Base-by-base conservation (phyloP, 2,329 filamentous ascomycete genomes). In the Magnaporthiopsis incrustans region DNA sequence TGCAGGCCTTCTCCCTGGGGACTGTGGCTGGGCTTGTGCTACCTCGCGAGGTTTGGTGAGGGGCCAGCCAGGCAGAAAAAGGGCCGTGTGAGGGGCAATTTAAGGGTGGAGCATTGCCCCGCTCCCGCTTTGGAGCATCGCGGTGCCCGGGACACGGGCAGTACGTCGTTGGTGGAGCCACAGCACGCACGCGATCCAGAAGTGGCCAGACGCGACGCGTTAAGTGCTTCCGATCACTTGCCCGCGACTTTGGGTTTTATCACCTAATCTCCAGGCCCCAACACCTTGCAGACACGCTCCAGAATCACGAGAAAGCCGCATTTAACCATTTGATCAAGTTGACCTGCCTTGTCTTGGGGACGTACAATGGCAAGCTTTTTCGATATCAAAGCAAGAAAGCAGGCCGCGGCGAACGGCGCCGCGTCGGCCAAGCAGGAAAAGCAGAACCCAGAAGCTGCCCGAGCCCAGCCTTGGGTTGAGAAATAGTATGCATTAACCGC, bases 391-490 rank as follows among this genome's bases (percentile, higher is more conserved):
- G 94, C 94, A 63, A 88, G 94, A 50, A 92, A 92, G 73, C 90
- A 89, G 63, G 90, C 88, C 14, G 88, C 90, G 1, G 80, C 85
- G 57, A 89, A 85, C 75, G 83, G 82, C 61, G 74, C 78, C 65
- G 77, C 83, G 26, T 86, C 89, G 59, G 83, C 83, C 63, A 96
- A 94, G 76, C 76, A 81, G 64, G 83, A 87, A 66, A 83, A 82
- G 68, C 83, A 79, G 65, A 82, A 81, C 72, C 89, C 85, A 73
- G 86, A 90, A 66, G 81, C 81, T 35, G 82, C 82, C 69, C 84
- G 85, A 72, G 81, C 88, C 69, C 94, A 97, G 73, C 95, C 95
- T 71, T 99, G 95, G 95, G 94, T 98, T 63, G 95, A 98, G 81
- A 98, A 98, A 90, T 98, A 97, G 94, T 97, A 81, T 67, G 83